These are phyloP conservation scores for Ophiognomonia clavigignenti-juglandacearum DNA, from an alignment of 2,329 filamentous ascomycete genomes.

Conservation along the genomic window DNA sequence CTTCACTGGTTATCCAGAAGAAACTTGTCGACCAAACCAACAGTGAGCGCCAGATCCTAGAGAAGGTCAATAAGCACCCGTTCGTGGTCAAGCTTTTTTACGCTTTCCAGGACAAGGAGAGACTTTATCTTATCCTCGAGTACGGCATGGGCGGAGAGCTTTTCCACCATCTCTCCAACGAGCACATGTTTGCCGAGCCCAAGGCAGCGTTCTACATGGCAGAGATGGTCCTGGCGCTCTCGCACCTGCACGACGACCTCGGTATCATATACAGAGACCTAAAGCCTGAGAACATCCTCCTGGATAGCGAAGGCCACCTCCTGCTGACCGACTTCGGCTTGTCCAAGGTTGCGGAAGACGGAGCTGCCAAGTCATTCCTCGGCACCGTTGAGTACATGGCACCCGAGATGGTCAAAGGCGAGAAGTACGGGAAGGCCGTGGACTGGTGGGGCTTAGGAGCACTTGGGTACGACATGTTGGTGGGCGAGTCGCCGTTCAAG, in stretches of 20 bases:
- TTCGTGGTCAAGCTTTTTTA: slow-evolving; percentile 99
- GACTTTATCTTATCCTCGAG: slow-evolving; percentile 94
- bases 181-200: slow-evolving; percentile 91
- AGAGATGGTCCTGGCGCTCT: slow-evolving; percentile 90
- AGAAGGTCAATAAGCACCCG: slow-evolving; percentile 92
- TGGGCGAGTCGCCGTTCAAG: slow-evolving; percentile 84
- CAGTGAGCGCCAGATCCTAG: slow-evolving; percentile 90
- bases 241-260: slow-evolving; percentile 85
- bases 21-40: slow-evolving; percentile 95
- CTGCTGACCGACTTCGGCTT: slow-evolving; percentile 95
- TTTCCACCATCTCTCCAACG: slow-evolving; percentile 88
- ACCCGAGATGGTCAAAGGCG: slow-evolving; percentile 83
- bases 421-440: slow-evolving; percentile 87
- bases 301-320: slow-evolving; percentile 87
- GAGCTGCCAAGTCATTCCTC: slow-evolving; percentile 79
- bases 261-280: slow-evolving; percentile 95
- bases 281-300: slow-evolving; percentile 94
- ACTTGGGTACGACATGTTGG: slow-evolving; percentile 86
- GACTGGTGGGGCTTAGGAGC: slow-evolving; percentile 99
- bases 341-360: slow-evolving; percentile 85
- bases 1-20: slow-evolving; percentile 90
- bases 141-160: slow-evolving; percentile 96
- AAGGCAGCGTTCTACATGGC: slow-evolving; percentile 97
- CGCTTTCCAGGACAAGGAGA: slow-evolving; percentile 96
- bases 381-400: slow-evolving; percentile 99